Evolutionary conservation across 2,329 filamentous ascomycete genomes (phyloP), one percentile per base, ranked within the genome.

Genomic region (Juglanconis oblonga): DNA sequence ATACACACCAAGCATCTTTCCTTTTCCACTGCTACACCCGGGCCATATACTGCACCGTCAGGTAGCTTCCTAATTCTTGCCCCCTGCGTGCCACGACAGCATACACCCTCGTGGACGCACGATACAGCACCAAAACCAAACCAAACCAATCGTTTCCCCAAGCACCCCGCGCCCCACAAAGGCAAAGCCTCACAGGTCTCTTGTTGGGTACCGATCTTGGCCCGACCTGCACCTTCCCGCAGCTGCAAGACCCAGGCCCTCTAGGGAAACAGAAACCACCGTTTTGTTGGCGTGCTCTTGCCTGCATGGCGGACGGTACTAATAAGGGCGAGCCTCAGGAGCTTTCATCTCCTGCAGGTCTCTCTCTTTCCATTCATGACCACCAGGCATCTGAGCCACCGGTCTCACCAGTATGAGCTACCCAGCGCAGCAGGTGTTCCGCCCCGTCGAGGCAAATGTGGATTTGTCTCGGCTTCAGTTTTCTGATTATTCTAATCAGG

Each of bases 361-460:
- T 67, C 64, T 67, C 62, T 66, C 69, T 64, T 68, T 65, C 64
- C 65, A 68, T 65, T 63, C 63, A 68, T 66, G 64, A 69, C 44
- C 62, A 61, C 9, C 47, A 52, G 54, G 54, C 61, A 65, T 64
- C 68, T 60, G 63, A 69, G 63, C 64, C 64, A 62, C 65, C 64
- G 63, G 64, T 63, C 62, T 65, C 65, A 65, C 66, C 74, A 78
- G 76, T 78, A 79, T 79, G 77, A 78, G 67, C 69, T 69, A 68
- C 65, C 67, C 67, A 67, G 70, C 31, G 67, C 56, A 68, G 76
- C 63, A 71, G 76, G 57, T 73, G 70, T 57, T 57, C 68, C 75
- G 74, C 72, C 73, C 75, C 49, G 69, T 70, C 56, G 71, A 77
- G 73, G 67, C 74, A 59, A 71, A 73, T 63, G 60, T 76, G 69